Base-by-base conservation (phyloP, 1,139 yeast species). In the Pneumocystis jirovecii region DNA sequence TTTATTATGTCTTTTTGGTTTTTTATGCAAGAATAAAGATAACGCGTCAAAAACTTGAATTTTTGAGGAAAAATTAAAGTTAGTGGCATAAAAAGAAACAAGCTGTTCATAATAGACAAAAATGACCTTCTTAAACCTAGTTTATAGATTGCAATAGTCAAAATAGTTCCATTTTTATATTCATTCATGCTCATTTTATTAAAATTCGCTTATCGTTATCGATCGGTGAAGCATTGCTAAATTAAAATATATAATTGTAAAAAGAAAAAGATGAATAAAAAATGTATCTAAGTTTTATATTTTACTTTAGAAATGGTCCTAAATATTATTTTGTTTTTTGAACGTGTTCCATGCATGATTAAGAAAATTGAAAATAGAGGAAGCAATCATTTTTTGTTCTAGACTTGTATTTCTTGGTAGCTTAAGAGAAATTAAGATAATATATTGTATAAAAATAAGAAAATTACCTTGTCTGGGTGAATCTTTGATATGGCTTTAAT, bases 401-500 rank as follows among this genome's bases (percentile, higher is more conserved):
- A 83, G 77, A 8, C 85, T 76, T 1, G 84, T 81, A 31, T 72
- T 71, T 44, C 79, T 78, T 3, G 83, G 79, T 59, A 90, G 77
- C 74, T 63, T 34, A 4, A 25, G 8, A 34, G 2, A 59, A 35
- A 45, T 31, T 56, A 45, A 42, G n/a, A 19, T 3, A 35, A 10
- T 4, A 35, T 15, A 40, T 25, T 19, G 17, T 50, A 17, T n/a
- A 25, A 34, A 21, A 45, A n/a, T 12, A 12, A 31, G 12, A 31
- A 15, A 19, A 40, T 10, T 15, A 66, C 64, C 66, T 95, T 95
- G 74, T 95, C 98, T 0, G 98, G 98, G 73, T 95, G 99, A 5
- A 95, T 89, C 70, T 86, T 84, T 44, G 96, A 85, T 60, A 90
- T 95, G 0, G 96, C 97, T 74, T 89, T 93, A 91, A 95, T 83